phyloP scores from a whole-genome alignment of 768 basidiomycete species.

The Gloeophyllum trabeum region DNA sequence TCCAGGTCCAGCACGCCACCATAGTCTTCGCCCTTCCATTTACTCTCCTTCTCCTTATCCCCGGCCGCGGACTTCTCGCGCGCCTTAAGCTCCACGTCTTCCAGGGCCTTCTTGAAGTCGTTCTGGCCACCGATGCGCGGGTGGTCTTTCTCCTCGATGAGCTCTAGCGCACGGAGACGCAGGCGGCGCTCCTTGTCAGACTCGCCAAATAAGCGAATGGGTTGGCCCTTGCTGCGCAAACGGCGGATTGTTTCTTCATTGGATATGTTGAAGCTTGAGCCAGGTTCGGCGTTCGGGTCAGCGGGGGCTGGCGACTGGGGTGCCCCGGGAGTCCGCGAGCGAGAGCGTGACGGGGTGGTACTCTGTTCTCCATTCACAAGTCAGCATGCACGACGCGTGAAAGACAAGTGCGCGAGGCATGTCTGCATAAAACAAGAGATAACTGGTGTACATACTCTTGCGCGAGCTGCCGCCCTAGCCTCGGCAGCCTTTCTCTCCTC shows the following conservation, averaged over 20 bases:
- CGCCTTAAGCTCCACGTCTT: slow-evolving; percentile 78
- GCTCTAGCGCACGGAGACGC: slow-evolving; percentile 84
- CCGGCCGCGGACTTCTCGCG: slow-evolving; percentile 29
- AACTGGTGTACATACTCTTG: slow-evolving; percentile 19
- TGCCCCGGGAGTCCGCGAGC: slow-evolving; percentile 21
- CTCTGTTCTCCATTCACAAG: slow-evolving; percentile 36
- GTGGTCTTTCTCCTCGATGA: slow-evolving; percentile 84
- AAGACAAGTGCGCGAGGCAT: no score
- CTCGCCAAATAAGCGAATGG: slow-evolving; percentile 91
- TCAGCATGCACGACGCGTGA: no score
- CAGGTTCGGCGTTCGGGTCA: slow-evolving; percentile 35
- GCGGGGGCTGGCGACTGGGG: slow-evolving; percentile 24
- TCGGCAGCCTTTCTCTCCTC: slow-evolving; percentile 10
- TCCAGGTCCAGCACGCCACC: slow-evolving; percentile 64
- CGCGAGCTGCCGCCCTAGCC: slow-evolving; percentile 24
- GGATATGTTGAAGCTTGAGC: slow-evolving; percentile 67
- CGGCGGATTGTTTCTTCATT: slow-evolving; percentile 88
- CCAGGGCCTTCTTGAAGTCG: slow-evolving; percentile 85
- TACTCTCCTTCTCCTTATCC: slow-evolving; percentile 41
- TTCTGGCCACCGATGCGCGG: slow-evolving; percentile 82
- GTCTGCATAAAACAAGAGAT: not conserved
- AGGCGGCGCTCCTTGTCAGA: slow-evolving; percentile 88
- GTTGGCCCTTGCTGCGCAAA: slow-evolving; percentile 85
- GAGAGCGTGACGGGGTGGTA: slow-evolving; percentile 27
- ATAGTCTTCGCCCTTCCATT: slow-evolving; percentile 48